These are phyloP conservation scores for Claviceps digitariae DNA, from an alignment of 2,329 filamentous ascomycete genomes.

Conservation along the genomic window DNA sequence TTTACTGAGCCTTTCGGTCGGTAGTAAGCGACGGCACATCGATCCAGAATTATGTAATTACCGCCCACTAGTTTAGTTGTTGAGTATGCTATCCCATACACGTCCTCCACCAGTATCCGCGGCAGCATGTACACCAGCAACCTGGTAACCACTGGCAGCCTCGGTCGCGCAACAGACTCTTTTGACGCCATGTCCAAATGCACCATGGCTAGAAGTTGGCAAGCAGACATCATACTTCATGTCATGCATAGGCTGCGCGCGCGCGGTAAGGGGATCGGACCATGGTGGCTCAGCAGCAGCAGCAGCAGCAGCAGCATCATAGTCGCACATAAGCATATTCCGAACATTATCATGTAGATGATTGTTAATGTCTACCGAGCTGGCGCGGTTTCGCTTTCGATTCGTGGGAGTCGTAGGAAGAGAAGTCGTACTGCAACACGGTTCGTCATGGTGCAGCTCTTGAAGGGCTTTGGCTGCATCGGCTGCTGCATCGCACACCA, in stretches of 20 bases:
- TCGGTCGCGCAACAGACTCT: slow-evolving; percentile 54
- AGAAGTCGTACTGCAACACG: slow-evolving; percentile 23
- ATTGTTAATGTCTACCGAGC: slow-evolving; percentile 46
- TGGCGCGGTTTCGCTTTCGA: slow-evolving; percentile 46
- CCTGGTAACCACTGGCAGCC: slow-evolving; percentile 33
- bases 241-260: slow-evolving; percentile 13
- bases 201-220: slow-evolving; percentile 27
- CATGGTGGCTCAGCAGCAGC: too few species aligned
- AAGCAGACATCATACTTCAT: slow-evolving; percentile 14
- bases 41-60: too few species aligned
- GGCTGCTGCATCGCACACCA: slow-evolving; percentile 27
- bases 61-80: too few species aligned
- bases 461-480: slow-evolving; percentile 46
- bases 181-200: slow-evolving; percentile 40
- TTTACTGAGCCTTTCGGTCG: too few species aligned
- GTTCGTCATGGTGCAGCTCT: slow-evolving; percentile 43
- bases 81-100: slow-evolving; percentile 54
- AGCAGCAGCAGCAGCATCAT: too few species aligned
- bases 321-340: slow-evolving; percentile 37
- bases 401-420: slow-evolving; percentile 21
- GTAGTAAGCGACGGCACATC: not conserved
- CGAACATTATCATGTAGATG: slow-evolving; percentile 55
- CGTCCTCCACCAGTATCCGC: slow-evolving; percentile 41
- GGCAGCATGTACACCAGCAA: slow-evolving; percentile 33
- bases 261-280: slow-evolving; percentile 23